These are phyloP conservation scores for Colletotrichum nymphaeae DNA, from an alignment of 2,329 filamentous ascomycete species.

Conservation along the genomic window DNA sequence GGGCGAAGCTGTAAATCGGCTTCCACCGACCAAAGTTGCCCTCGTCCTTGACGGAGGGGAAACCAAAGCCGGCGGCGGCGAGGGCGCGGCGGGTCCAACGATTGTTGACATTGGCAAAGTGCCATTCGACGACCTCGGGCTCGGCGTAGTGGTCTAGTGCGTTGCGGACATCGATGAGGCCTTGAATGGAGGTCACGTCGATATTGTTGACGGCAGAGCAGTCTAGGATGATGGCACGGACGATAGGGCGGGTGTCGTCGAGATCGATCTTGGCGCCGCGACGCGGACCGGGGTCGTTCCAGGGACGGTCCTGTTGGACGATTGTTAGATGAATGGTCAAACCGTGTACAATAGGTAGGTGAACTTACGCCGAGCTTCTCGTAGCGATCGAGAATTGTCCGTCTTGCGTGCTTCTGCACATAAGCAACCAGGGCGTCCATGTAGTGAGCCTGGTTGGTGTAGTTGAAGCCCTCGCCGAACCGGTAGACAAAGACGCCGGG, in stretches of 20 bases:
- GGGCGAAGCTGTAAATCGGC: constrained; percentile 47
- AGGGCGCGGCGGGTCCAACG: constrained; percentile 69
- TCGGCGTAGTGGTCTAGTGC: constrained; percentile 64
- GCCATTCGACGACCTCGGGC: constrained; percentile 61
- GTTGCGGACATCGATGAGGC: constrained; percentile 65
- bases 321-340: neutral
- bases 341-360: rapidly evolving
- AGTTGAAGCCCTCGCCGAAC: constrained; percentile 64
- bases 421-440: constrained; percentile 53
- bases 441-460: constrained; percentile 62
- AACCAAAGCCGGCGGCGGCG: constrained; percentile 67
- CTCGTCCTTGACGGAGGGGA: constrained; percentile 45
- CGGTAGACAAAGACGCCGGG: constrained; percentile 65
- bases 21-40: constrained; percentile 45
- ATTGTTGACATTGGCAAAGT: constrained; percentile 65
- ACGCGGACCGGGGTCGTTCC: constrained; percentile 63
- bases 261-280: constrained; percentile 45
- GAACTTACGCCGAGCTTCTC: constrained; percentile 59
- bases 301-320: constrained; percentile 56
- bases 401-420: constrained; percentile 53
- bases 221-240: constrained; percentile 68
- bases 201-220: constrained; percentile 67
- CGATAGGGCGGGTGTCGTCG: constrained; percentile 54
- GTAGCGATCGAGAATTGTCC: constrained; percentile 52
- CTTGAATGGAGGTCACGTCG: constrained; percentile 68